Evolutionary conservation across 1,284 basidiomycete genomes (phyloP).

Genomic region (Chiua sp.): DNA sequence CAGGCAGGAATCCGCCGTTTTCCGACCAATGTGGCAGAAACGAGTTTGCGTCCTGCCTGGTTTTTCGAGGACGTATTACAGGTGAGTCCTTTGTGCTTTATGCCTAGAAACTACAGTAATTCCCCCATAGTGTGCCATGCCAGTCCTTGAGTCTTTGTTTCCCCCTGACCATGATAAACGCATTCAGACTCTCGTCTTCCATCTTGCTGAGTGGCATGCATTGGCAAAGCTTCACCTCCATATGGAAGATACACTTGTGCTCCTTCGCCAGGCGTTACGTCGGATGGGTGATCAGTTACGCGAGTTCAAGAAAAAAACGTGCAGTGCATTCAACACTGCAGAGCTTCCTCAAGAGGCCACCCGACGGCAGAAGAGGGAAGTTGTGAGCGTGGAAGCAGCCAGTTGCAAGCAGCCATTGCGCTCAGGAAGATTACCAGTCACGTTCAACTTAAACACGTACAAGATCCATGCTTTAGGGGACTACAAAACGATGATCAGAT

Average conservation of each 20-base stretch:
- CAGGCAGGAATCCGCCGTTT: conserved; percentile 1
- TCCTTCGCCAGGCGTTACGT: neutral
- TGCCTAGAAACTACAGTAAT: neutral
- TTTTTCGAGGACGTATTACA: conserved; percentile 14
- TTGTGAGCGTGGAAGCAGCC: neutral
- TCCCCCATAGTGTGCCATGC: conserved; percentile 10
- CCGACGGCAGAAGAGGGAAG: neutral
- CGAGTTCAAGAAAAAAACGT: neutral
- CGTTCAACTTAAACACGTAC: conserved; percentile 3
- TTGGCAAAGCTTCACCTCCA: neutral
- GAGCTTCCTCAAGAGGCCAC: neutral
- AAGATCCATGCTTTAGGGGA: neutral
- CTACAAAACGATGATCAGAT: neutral
- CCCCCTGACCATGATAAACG: neutral
- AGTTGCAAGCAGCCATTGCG: neutral
- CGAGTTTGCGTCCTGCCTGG: neutral
- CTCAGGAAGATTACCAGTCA: neutral
- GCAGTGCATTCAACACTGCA: neutral
- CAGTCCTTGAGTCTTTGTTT: conserved; percentile 8
- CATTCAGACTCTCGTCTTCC: neutral
- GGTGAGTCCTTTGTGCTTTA: neutral
- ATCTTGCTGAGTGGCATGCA: neutral
- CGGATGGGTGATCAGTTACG: neutral
- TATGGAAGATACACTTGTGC: neutral
- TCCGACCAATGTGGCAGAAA: conserved; percentile 3